Base-by-base conservation (phyloP, 768 basidiomycete species). In the Mycena filopes region DNA sequence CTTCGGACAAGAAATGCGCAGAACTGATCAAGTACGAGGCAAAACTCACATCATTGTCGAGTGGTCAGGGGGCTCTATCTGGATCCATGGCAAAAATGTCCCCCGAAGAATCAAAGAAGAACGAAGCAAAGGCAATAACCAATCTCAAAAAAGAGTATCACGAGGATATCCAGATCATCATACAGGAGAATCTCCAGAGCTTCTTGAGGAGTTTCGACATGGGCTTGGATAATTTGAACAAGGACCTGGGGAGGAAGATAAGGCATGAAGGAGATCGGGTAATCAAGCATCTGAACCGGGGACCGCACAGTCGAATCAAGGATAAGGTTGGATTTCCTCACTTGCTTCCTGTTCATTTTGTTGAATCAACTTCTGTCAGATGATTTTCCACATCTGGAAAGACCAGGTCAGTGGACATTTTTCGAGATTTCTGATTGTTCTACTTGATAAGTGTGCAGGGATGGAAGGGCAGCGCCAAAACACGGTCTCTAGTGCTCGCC, bases 301-400 rank as follows among this genome's bases (percentile, higher is more conserved):
- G 75, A 0, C 70, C 76, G 1, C 74, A 76, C 42, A 69, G 70
- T 18, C 59, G 71, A 9, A 72, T 77, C 21, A 66, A 66, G 12
- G 71, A 75, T 51, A 65, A 69, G 60, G 73, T 71, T 0, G 68
- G 28, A 10, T 3, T 28, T 11, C 50, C 33, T 15, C 16, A 5
- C 16, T 10, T 38, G 36, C 36, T 10, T 12, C 12, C 15, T 16
- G 12, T 40, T 40, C 0, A 1, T 31, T 31, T 2, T 25, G 6
- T 23, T 61, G 26, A 55, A 21, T 51, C 33, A 20, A 26, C 20
- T 40, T 29, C 29, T 36, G 43, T 23, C 36, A 74, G 73, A 71
- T 73, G 49, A 33, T 73, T n/a, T 55, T 65, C 28, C 62, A 60
- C 4, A 64, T 75, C 2, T 77, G 63, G 63, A 65, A 65, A 46